phyloP scores from a whole-genome alignment of 2,329 filamentous ascomycete species.

The Colletotrichum tofieldiae region DNA sequence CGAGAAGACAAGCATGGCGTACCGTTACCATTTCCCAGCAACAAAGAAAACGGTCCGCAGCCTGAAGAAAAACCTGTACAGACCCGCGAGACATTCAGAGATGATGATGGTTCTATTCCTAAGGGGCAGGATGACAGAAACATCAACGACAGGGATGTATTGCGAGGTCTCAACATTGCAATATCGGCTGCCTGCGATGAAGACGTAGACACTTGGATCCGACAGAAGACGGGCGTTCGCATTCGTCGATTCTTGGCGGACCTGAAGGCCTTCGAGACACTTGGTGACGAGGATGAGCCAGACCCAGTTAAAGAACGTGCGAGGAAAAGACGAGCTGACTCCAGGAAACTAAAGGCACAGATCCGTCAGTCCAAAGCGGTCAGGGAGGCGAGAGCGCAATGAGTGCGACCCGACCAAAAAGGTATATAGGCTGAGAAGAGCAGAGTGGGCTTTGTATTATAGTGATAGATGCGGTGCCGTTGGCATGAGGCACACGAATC shows the following conservation, averaged over 20 bases:
- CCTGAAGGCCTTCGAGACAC: constrained; percentile 65
- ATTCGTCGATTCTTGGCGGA: constrained; percentile 71
- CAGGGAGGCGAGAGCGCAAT: constrained; percentile 17
- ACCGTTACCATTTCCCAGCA: not conserved
- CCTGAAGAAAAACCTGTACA: not conserved
- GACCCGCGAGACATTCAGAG: constrained; percentile 27
- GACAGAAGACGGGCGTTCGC: constrained; percentile 65
- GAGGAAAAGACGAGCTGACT: constrained; percentile 51
- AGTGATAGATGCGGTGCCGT: not conserved
- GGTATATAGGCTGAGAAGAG: not conserved
- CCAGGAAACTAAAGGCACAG: constrained; percentile 55
- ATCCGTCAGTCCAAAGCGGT: constrained; percentile 50
- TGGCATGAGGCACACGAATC: not conserved
- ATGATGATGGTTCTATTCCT: constrained; percentile 40
- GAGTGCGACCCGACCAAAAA: not conserved
- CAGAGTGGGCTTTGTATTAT: not conserved
- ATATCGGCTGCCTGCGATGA: constrained; percentile 71
- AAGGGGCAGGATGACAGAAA: constrained; percentile 55
- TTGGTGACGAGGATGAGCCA: constrained; percentile 53
- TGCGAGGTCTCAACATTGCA: constrained; percentile 69
- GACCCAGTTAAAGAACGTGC: constrained; percentile 48
- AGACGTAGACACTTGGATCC: constrained; percentile 67
- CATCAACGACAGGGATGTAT: constrained; percentile 66
- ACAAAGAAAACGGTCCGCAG: not conserved
- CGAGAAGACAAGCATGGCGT: not conserved